A percentile compares a stretch with the other conserved stretches of the same genome.
Conservation (phyloP, 306 rosid species). For the Alnus glutinosa region DNA sequence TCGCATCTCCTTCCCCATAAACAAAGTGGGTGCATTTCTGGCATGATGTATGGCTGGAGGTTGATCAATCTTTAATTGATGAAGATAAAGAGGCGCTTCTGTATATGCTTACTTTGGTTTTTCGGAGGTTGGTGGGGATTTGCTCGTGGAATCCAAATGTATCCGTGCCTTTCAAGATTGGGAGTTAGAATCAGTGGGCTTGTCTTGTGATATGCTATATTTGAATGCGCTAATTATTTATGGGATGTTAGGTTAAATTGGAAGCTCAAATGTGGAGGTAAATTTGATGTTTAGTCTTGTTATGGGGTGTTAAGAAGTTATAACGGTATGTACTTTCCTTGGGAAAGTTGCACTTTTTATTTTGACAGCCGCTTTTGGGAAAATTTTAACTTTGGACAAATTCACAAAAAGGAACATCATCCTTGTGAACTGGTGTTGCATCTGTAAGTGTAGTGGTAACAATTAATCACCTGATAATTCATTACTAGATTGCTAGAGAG, state of each 20-base stretch:
- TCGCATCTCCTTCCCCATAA: not conserved
- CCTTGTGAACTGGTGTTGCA: not conserved
- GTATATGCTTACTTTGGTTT: not conserved
- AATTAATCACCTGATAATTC: not conserved
- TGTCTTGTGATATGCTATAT: not conserved
- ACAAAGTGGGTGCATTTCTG: not conserved
- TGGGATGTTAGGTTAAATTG: not conserved
- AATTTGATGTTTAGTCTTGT: not conserved
- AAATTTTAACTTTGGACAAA: not conserved
- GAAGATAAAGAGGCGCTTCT: no score
- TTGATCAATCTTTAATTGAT: no score
- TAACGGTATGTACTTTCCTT: no score
- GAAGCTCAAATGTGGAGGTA: not conserved
- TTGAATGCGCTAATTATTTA: not conserved
- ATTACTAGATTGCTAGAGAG: not conserved
- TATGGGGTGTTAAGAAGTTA: not conserved
- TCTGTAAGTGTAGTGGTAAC: not conserved
- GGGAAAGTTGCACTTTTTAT: not conserved
- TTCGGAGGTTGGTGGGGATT: not conserved
- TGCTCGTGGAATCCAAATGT: not conserved
- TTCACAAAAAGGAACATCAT: not conserved
- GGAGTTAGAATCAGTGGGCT: not conserved
- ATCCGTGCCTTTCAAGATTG: not conserved
- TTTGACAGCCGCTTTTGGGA: not conserved
- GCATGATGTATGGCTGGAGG: not conserved